phyloP scores from a whole-genome alignment of 371 early-diverging fungal species.

The Catenaria anguillulae region DNA sequence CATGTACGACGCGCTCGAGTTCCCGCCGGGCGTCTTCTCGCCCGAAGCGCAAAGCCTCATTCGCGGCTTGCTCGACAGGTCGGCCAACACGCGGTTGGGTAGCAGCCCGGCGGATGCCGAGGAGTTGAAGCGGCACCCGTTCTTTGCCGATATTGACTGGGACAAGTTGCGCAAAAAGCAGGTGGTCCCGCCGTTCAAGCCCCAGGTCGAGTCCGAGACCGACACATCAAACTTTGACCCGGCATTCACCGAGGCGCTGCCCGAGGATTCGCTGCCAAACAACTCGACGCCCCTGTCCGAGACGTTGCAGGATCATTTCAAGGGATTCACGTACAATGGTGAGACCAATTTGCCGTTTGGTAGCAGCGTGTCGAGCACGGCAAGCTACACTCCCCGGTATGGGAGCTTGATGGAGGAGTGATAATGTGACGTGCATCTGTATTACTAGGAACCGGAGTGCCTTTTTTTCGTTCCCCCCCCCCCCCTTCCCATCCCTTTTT shows the following conservation, averaged over 20 bases:
- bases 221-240: slow-evolving; percentile 20
- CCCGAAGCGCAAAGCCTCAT: slow-evolving; percentile 43
- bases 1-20: slow-evolving; percentile 48
- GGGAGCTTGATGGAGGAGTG: too few species aligned
- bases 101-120: slow-evolving; percentile 51
- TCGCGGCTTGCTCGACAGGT: slow-evolving; percentile 42
- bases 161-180: slow-evolving; percentile 37
- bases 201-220: slow-evolving; percentile 29
- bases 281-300: slow-evolving; percentile 60
- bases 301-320: slow-evolving; percentile 85
- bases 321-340: slow-evolving; percentile 75
- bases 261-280: slow-evolving; percentile 34
- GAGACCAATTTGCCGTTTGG: slow-evolving; percentile 10
- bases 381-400: neutral
- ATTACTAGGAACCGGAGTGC: too few species aligned
- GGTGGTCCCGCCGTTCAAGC: slow-evolving; percentile 57
- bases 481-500: too few species aligned
- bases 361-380: neutral
- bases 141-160: slow-evolving; percentile 82
- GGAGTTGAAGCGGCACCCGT: slow-evolving; percentile 67
- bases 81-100: slow-evolving; percentile 49
- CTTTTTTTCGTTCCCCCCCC: too few species aligned
- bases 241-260: slow-evolving; percentile 22
- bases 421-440: too few species aligned
- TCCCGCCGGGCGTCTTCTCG: slow-evolving; percentile 50